Conservation (phyloP, 306 rosid genomes). For the Ziziphus jujuba region DNA sequence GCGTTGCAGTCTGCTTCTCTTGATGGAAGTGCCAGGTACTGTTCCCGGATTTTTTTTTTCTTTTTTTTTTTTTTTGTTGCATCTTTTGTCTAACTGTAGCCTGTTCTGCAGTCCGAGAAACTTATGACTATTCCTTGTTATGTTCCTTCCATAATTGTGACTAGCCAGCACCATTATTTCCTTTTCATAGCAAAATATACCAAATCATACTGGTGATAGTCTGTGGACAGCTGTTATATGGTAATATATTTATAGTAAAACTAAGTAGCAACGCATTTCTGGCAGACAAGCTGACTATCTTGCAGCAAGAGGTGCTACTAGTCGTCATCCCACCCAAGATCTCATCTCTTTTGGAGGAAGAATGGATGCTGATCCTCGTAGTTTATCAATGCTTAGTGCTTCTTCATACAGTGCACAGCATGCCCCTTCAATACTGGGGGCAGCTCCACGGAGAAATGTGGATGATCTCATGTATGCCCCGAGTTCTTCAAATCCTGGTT, state of each 20-base stretch:
- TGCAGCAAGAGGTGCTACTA: conserved; percentile 86
- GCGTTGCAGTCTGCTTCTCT: conserved; percentile 79
- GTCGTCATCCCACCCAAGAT: conserved; percentile 88
- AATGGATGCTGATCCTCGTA: conserved; percentile 83
- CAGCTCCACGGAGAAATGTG: conserved; percentile 84
- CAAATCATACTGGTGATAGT: conserved; percentile 40
- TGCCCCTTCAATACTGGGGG: conserved; percentile 89
- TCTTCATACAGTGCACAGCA: conserved; percentile 81
- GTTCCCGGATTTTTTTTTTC: conserved; percentile 14
- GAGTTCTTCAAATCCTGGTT: conserved; percentile 88
- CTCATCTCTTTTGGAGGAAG: conserved; percentile 86
- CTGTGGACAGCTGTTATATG: conserved; percentile 50
- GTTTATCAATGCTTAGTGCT: conserved; percentile 70
- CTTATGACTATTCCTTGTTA: conserved; percentile 17
- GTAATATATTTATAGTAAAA: conserved; percentile 64
- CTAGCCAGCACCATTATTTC: conserved; percentile 23
- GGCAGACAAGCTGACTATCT: conserved; percentile 99
- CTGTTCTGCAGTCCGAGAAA: conserved; percentile 18
- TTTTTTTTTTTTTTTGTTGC: neutral
- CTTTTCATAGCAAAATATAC: conserved; percentile 23
- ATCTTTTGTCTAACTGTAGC: conserved; percentile 19
- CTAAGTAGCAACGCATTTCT: conserved; percentile 95
- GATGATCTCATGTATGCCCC: conserved; percentile 84
- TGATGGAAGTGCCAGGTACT: conserved; percentile 87
- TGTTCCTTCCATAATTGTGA: conserved; percentile 24